Evolutionary conservation across 2,329 filamentous ascomycete genomes (phyloP).

Genomic region (Claviceps africana): DNA sequence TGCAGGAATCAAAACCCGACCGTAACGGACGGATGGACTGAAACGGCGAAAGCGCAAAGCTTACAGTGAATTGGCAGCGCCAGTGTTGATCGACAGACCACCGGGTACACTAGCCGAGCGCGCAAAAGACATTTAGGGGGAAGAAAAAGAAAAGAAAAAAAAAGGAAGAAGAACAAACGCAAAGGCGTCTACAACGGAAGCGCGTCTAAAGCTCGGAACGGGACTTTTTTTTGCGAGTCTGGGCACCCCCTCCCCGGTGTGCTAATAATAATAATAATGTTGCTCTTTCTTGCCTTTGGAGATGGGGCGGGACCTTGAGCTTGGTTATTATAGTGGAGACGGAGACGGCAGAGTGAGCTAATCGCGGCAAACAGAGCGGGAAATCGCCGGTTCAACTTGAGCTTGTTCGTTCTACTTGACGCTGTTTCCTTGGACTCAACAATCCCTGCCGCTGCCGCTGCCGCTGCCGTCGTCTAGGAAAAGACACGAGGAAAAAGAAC

Average conservation of each 20-base stretch:
- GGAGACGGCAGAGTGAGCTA: not conserved
- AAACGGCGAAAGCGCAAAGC: slow-evolving; percentile 3
- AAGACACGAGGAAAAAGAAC: not conserved
- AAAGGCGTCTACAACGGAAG: not conserved
- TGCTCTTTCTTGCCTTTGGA: no score
- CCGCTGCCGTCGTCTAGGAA: not conserved
- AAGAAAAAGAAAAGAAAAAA: slow-evolving; percentile 5
- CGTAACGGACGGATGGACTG: no score
- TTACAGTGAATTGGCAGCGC: slow-evolving; percentile 38
- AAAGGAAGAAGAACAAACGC: not conserved
- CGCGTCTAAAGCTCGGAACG: slow-evolving; percentile 2
- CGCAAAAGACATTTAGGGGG: slow-evolving; percentile 30
- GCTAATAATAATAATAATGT: no score
- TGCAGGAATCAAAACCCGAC: not conserved
- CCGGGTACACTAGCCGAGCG: slow-evolving; percentile 46
- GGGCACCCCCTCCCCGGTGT: not conserved
- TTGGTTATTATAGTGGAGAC: not conserved
- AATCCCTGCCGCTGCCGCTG: not conserved
- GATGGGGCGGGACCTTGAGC: not conserved
- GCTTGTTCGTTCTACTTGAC: slow-evolving; percentile 3
- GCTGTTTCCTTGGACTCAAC: not conserved
- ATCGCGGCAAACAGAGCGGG: slow-evolving; percentile 9
- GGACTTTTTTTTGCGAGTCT: slow-evolving; percentile 4
- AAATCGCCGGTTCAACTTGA: slow-evolving; percentile 15
- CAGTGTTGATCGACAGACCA: slow-evolving; percentile 50